Evolutionary conservation across 1,284 basidiomycete genomes (phyloP).

Genomic region (Rhodotorula glutinis): DNA sequence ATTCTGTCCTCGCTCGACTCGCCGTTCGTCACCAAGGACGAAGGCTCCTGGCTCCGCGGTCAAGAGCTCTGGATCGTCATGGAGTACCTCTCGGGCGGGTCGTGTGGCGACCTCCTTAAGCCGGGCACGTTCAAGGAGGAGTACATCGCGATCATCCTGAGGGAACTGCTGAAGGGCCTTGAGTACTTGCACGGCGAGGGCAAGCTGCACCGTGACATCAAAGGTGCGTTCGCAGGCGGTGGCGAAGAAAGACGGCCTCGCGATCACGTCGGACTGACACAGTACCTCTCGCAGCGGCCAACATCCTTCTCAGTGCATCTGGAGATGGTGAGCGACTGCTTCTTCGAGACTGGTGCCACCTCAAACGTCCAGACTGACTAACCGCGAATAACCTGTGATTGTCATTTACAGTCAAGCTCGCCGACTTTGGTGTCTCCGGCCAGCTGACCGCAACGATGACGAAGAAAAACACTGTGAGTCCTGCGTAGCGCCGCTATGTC

Average conservation of each 20-base stretch:
- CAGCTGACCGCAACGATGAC: slow-evolving; percentile 68
- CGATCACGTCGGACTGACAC: background rate
- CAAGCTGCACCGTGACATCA: slow-evolving; percentile 97
- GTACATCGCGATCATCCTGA: slow-evolving; percentile 94
- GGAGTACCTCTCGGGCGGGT: slow-evolving; percentile 71
- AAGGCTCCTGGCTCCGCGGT: slow-evolving; percentile 34
- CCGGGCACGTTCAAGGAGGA: slow-evolving; percentile 95
- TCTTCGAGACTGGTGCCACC: background rate
- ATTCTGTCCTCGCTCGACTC: slow-evolving; percentile 97
- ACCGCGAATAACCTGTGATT: too few species aligned
- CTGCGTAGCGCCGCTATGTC: too few species aligned
- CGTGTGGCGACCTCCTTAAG: slow-evolving; percentile 57
- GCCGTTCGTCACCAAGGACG: slow-evolving; percentile 87
- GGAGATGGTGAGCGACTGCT: slow-evolving; percentile 60
- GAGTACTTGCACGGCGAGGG: slow-evolving; percentile 95
- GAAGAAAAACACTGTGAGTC: slow-evolving; percentile 88
- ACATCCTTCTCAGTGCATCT: slow-evolving; percentile 85
- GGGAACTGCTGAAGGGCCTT: slow-evolving; percentile 85
- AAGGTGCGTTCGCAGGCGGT: slow-evolving; percentile 59
- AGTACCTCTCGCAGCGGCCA: slow-evolving; percentile 64
- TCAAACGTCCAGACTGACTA: rapidly evolving
- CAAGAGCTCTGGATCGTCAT: slow-evolving; percentile 97
- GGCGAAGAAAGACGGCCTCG: too few species aligned
- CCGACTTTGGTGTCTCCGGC: slow-evolving; percentile 98
- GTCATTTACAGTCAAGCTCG: slow-evolving; percentile 73